Evolutionary conservation across 345 rosid species (phyloP).

Genomic region (Noccaea caerulescens): DNA sequence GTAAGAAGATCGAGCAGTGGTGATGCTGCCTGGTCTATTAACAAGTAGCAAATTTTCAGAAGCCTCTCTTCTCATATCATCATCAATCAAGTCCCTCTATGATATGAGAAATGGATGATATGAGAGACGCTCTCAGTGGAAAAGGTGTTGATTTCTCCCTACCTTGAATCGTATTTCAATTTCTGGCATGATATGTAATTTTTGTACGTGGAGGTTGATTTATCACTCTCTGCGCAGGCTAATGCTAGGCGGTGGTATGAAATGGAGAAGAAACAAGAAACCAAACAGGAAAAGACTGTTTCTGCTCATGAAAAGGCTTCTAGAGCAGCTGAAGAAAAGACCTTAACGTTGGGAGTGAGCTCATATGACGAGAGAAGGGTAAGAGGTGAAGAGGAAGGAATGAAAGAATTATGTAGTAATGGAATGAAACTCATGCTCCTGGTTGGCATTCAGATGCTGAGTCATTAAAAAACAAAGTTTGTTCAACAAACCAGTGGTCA

Average conservation of each 20-base stretch:
- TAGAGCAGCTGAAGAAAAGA: conserved; percentile 96
- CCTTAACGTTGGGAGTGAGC: conserved; percentile 95
- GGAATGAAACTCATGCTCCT: conserved; percentile 43
- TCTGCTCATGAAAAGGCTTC: conserved; percentile 95
- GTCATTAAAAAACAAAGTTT: too few species aligned
- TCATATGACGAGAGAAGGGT: conserved; percentile 97
- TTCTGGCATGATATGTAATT: conserved; percentile 10
- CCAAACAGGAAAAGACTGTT: conserved; percentile 90
- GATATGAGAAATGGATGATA: conserved; percentile 76
- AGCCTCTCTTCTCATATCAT: too few species aligned
- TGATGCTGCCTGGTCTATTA: too few species aligned
- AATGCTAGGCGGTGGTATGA: conserved; percentile 97
- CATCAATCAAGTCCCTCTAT: too few species aligned
- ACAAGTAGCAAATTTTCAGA: too few species aligned
- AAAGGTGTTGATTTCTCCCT: conserved; percentile 56
- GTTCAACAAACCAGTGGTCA: too few species aligned
- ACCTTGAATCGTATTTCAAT: conserved; percentile 11
- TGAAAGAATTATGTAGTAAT: conserved; percentile 57
- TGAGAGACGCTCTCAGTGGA: conserved; percentile 92
- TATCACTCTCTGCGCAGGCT: conserved; percentile 94
- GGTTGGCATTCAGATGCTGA: conserved; percentile 69
- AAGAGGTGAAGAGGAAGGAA: conserved; percentile 92
- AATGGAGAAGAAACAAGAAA: conserved; percentile 90
- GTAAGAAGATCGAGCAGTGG: conserved; percentile 41
- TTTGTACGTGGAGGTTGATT: conserved; percentile 87